Percentiles rank a stretch among this genome's conserved stretches.
These are phyloP conservation scores for Oidiodendron maius DNA, from an alignment of 495 filamentous ascomycete genomes.

Conservation along the genomic window DNA sequence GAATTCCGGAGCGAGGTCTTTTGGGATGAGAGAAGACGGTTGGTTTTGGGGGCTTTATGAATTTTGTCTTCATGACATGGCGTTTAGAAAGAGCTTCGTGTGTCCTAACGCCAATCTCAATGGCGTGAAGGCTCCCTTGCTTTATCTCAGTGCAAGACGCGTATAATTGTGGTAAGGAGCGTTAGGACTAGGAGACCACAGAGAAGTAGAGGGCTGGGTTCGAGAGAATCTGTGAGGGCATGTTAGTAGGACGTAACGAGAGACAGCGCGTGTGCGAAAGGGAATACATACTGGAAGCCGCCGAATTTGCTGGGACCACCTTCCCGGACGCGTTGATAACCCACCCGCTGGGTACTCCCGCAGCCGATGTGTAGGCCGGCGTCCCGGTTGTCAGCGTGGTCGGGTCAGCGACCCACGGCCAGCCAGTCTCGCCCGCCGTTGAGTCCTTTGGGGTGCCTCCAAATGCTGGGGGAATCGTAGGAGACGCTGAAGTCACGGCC, in stretches of 20 bases:
- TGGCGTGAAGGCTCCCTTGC: too few species aligned
- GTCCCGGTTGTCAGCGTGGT: constrained; percentile 28
- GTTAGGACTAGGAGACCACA: constrained; percentile 12
- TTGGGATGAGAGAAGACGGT: too few species aligned
- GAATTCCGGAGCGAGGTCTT: too few species aligned
- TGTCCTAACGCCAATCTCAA: too few species aligned
- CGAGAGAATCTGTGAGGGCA: constrained; percentile 6
- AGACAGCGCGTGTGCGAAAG: too few species aligned
- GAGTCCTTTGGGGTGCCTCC: constrained; percentile 11
- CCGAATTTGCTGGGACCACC: constrained; percentile 46
- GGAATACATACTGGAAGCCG: constrained; percentile 19
- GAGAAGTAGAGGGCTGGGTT: constrained; percentile 15
- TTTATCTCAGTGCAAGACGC: too few species aligned
- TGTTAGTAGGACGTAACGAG: constrained; percentile 6
- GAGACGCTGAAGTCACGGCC: constrained; percentile 17
- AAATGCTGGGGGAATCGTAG: constrained; percentile 23
- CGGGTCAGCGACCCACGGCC: constrained; percentile 51
- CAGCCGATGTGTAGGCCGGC: constrained; percentile 26
- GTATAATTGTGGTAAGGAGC: constrained; percentile 12
- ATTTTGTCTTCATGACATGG: too few species aligned
- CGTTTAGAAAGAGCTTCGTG: too few species aligned
- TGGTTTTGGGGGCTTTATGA: too few species aligned
- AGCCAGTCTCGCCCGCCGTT: constrained; percentile 27
- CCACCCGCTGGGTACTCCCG: constrained; percentile 65
- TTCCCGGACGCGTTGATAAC: constrained; percentile 66